Base-by-base conservation (phyloP, 768 basidiomycete species). In the Mrakia blollopis region DNA sequence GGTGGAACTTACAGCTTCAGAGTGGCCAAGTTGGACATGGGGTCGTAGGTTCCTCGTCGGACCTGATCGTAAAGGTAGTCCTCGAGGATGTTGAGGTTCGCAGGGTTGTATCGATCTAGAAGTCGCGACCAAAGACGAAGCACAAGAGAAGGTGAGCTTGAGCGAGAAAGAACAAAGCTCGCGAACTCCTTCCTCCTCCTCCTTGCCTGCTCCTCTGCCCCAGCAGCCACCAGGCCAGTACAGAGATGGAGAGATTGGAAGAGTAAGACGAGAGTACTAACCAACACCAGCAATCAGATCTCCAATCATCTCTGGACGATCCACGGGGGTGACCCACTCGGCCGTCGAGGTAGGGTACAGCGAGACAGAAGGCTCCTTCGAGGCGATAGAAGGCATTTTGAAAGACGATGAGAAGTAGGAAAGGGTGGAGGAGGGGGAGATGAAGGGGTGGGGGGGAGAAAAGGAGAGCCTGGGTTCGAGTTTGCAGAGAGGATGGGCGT, bases 21-120 rank as follows among this genome's bases (percentile, higher is more conserved):
- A 79, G 97, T 94, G 69, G 95, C 95, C 57, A 98, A 87, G 85
- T 98, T 98, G 41, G 96, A 93, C 60, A 98, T 88, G 80, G 92
- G 91, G 84, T 99, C 96, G 80, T 98, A 98, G 83, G 93, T 91
- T 80, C 91, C 90, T 81, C 89, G 91, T 80, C 91, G 88, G 79
- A 94, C 93, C 85, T 99, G 96, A 83, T 93, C 91, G 84, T 92
- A 93, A 78, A 98, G 89, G 85, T 98, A 98, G 83, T 98, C 96
- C 85, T 98, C 96, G 77, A 98, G 89, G 80, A 94, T 92, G 52
- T 89, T 87, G 77, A 96, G 89, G 83, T 98, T 98, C 72, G 91
- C 90, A 61, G 96, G 96, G 85, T 98, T 98, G 85, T 98, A 98
- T 77, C 96, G 91, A 86, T 98, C 96, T 97, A 78, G 30, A 30